Evolutionary conservation across 2,329 filamentous ascomycete genomes (phyloP), one percentile per base, ranked within the genome.

Genomic region (Arthroderma sp.): DNA sequence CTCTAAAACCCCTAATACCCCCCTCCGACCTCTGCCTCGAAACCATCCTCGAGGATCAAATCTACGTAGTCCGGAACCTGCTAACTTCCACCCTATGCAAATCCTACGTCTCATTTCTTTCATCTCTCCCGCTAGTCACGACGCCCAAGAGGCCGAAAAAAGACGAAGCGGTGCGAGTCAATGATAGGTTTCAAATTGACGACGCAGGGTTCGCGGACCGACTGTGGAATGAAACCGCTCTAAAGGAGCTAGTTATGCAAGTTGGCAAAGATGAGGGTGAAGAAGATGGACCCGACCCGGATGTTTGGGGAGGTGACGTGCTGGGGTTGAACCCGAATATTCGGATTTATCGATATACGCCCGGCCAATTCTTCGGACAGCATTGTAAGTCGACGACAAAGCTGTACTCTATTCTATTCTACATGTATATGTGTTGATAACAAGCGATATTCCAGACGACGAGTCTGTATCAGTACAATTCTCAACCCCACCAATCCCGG

Each of bases 311-410:
- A 46, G 87, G 87, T 29, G 74, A 86, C 41, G 78, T 85, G 0
- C 66, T 93, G n/a, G 87, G 87, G 0, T 66, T 95, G 48, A 94
- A 86, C 62, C 78, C 85, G 6, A 93, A 93, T 53, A 93, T 95
- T 45, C 74, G 89, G 31, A 77, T 95, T 29, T 95, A 95, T 66
- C 77, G 88, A 22, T 95, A 95, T 63, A 76, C 74, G 1, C 77
- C 82, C 52, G 86, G 85, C 0, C 87, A 95, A 59, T 94, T 88
- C 61, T 95, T 95, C 60, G 87, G 87, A 58, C 82, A 85, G 55
- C 89, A 95, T 61, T 95, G 86, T 89, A 74, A 56, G 82, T 74
- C 36, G 7, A 3, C 1, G 4, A 4, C 9, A 15, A 3, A 3
- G 9, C 48, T 34, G 46, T 38, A 45, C 11, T 34, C 36, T 48